Base-by-base conservation (phyloP, 495 filamentous ascomycete genomes). In the Aspergillus haitiensis region DNA sequence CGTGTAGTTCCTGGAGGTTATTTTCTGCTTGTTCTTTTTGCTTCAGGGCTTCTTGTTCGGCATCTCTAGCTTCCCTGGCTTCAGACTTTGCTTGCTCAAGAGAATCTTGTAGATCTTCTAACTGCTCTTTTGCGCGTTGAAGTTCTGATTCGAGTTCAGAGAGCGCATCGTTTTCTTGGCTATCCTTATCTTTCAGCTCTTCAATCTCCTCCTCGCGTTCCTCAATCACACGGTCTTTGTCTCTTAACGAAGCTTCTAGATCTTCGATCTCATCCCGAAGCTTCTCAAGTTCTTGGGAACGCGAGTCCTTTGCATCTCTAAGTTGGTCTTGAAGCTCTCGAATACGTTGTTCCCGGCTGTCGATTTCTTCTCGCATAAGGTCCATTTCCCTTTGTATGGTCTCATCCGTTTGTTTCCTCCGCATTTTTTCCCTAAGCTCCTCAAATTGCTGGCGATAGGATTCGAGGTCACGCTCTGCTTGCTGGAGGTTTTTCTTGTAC, bases 401-500 rank as follows among this genome's bases (percentile, higher is more conserved):
- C 44, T 86, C 82, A 66, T 92, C 85, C 9, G 82, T 84, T 61
- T 90, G 86, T 67, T 86, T 86, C 63, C 84, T 82, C 71, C 91
- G 89, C 40, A 87, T 81, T 70, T 89, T 90, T 59, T 96, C 89
- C 31, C 82, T 86, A 45, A 92, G 76, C 56, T 96, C 91, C 39
- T 87, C 67, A 51, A 97, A 82, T 72, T 94, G 89, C 59, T 86
- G 80, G 48, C 86, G 79, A 67, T 91, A 96, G 49, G 80, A 75
- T 69, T 95, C 91, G 5, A 95, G 73, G 31, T 89, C 91, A 55
- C 88, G 88, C 75, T 97, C 91, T 32, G 91, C 91, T 40, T 82
- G 78, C 36, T 79, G 81, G 12, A 98, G 78, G 7, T 82, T 85
- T 70, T 96, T 97, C 66, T 87, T 86, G 73, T 92, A 94, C 52